Percentiles rank a stretch among this genome's conserved stretches.
phyloP scores from a whole-genome alignment of 345 rosid genomes.

The Sapria himalayana region DNA sequence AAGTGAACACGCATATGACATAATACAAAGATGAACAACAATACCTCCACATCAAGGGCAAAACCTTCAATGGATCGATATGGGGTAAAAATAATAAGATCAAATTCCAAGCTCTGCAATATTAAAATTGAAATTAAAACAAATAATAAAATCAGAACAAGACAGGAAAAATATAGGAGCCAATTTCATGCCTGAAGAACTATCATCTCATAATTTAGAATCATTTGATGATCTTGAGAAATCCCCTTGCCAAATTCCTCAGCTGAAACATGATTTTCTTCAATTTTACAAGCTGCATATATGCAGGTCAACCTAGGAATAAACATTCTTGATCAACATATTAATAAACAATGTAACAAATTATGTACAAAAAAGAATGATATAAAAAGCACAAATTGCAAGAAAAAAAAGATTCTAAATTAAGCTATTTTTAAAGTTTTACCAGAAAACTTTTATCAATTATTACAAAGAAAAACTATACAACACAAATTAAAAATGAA shows the following conservation, averaged over 20 bases:
- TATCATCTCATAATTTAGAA: slow-evolving; percentile 94
- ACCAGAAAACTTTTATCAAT: no score
- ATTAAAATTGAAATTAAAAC: slow-evolving; percentile 6
- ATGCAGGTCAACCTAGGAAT: slow-evolving; percentile 79
- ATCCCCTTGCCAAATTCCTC: slow-evolving; percentile 99
- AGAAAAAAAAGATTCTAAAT: no score
- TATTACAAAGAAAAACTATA: no score
- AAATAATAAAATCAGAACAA: slow-evolving; percentile 3
- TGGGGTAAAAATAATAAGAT: slow-evolving; percentile 88
- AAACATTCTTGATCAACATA: no score
- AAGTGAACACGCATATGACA: no score
- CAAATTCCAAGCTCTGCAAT: slow-evolving; percentile 82
- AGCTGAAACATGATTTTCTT: slow-evolving; percentile 95
- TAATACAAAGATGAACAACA: no score
- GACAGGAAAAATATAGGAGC: slow-evolving; percentile 5
- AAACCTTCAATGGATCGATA: slow-evolving; percentile 90
- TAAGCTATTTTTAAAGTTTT: no score
- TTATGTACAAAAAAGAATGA: no score
- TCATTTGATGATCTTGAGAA: slow-evolving; percentile 88
- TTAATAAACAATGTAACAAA: no score
- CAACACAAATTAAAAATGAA: no score
- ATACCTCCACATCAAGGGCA: slow-evolving; percentile 53
- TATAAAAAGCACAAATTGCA: no score
- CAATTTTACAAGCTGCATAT: slow-evolving; percentile 87
- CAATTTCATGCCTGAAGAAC: slow-evolving; percentile 61